These are phyloP conservation scores for Trichoderma atroviride DNA, from an alignment of 2,329 filamentous ascomycete genomes.

Conservation along the genomic window DNA sequence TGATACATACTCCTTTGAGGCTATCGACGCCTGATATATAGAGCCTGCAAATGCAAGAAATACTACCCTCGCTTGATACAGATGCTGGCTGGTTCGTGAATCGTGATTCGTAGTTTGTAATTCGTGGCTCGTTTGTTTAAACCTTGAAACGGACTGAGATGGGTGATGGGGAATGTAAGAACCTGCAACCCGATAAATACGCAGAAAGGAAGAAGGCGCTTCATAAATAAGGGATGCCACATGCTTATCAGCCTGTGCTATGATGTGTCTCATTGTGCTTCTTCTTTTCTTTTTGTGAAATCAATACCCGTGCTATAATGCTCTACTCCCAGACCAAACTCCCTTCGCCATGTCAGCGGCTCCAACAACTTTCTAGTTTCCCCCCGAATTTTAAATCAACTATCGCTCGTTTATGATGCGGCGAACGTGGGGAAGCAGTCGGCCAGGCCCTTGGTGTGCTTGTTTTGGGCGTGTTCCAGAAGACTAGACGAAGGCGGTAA, in stretches of 20 bases:
- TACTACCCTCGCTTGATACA: not conserved
- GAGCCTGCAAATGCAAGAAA: conserved; percentile 26
- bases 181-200: not conserved
- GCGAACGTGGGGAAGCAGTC: conserved; percentile 68
- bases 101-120: not conserved
- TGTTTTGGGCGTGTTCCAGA: conserved; percentile 72
- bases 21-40: conserved; percentile 23
- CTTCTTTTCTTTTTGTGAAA: conserved; percentile 1
- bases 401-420: not conserved
- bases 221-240: not conserved
- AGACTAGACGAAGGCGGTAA: conserved; percentile 49
- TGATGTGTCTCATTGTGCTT: conserved; percentile 16
- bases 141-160: not conserved
- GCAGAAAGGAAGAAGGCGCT: not conserved
- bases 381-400: not conserved
- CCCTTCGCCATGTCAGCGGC: conserved; percentile 18
- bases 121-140: not conserved
- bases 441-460: conserved; percentile 71
- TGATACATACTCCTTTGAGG: not conserved
- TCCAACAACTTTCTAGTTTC: conserved; percentile 2
- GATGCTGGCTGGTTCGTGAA: not conserved
- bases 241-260: conserved; percentile 10
- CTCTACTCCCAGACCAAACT: conserved; percentile 27
- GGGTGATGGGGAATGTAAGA: not conserved
- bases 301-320: conserved; percentile 22